Evolutionary conservation across 371 early-diverging fungal species (phyloP).

Genomic region (Funneliformis caledonium): DNA sequence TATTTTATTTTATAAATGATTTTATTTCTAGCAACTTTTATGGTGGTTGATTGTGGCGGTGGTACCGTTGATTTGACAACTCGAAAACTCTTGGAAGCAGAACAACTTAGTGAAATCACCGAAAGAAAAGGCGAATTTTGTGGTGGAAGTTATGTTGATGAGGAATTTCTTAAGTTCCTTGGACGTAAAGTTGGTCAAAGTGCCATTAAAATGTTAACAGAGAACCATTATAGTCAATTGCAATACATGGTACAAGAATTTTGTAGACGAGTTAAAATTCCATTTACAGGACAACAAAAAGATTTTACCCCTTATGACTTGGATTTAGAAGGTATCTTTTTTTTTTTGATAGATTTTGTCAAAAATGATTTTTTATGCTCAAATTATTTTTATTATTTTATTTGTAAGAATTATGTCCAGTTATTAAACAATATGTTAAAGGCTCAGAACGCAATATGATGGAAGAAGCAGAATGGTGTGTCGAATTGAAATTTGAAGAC

Average conservation of each 20-base stretch:
- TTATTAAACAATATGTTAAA: conserved; percentile 62
- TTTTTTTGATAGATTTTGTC: not conserved
- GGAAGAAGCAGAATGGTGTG: conserved; percentile 46
- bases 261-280: not conserved
- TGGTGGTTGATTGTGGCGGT: conserved; percentile 17
- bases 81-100: not conserved
- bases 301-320: conserved; percentile 15
- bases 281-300: conserved; percentile 8
- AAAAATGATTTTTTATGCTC: conserved; percentile 60
- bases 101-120: conserved; percentile 10
- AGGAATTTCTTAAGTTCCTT: conserved; percentile 12
- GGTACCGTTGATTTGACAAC: conserved; percentile 34
- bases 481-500: conserved; percentile 44
- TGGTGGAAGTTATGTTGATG: conserved; percentile 28
- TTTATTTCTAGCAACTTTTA: conserved; percentile 1
- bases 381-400: too few relatives aligned
- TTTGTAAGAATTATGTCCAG: conserved; percentile 49
- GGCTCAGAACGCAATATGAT: conserved; percentile 28
- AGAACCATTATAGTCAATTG: not conserved
- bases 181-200: not conserved
- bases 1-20: not conserved
- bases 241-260: conserved; percentile 21
- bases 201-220: not conserved
- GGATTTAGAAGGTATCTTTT: not conserved
- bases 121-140: conserved; percentile 5